These are phyloP conservation scores for Datura wrightii DNA, from an alignment of 257 asterid species.

Conservation along the genomic window DNA sequence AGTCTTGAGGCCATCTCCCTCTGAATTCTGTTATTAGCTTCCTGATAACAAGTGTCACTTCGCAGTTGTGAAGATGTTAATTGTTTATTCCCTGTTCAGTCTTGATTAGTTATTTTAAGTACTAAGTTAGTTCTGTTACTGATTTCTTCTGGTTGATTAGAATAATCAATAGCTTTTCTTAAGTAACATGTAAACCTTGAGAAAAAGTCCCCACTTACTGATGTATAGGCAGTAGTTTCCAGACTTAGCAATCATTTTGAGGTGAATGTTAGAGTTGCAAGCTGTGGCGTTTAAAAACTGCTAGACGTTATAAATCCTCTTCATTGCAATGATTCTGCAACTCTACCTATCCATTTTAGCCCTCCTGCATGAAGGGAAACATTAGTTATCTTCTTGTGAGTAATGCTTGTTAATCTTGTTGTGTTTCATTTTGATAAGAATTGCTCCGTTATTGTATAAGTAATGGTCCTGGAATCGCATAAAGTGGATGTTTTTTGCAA, in stretches of 20 bases:
- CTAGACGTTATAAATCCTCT: background rate
- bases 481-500: background rate
- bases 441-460: background rate
- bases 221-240: background rate
- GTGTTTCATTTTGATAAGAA: constrained; percentile 21
- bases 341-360: background rate
- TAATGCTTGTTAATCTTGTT: constrained; percentile 15
- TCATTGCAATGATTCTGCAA: background rate
- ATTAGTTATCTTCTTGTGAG: background rate
- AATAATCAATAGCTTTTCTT: constrained; percentile 1
- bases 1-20: constrained; percentile 23
- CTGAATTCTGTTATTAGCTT: constrained; percentile 12
- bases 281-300: constrained; percentile 13
- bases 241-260: background rate
- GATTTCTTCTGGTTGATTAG: constrained; percentile 18
- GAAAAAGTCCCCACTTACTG: background rate
- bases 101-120: background rate
- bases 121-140: constrained; percentile 12
- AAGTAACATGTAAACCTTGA: background rate
- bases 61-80: constrained; percentile 12
- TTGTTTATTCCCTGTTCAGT: constrained; percentile 17
- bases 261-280: constrained; percentile 1
- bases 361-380: background rate
- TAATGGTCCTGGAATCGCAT: constrained; percentile 12
- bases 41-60: constrained; percentile 10